Evolutionary conservation across 2,329 filamentous ascomycete species (phyloP).

Genomic region (Penicillium hordei): DNA sequence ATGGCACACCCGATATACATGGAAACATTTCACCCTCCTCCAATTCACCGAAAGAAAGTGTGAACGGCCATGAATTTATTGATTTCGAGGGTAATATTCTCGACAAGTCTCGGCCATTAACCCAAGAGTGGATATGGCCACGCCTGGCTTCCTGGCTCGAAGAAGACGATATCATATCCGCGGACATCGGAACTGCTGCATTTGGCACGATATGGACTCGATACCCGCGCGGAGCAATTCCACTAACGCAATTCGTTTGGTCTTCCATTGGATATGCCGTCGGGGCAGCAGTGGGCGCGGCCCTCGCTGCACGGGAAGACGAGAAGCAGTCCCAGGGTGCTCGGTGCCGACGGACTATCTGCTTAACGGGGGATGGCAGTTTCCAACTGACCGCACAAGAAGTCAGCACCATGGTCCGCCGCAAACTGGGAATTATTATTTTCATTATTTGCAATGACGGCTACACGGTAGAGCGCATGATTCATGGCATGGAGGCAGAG

Average conservation of each 20-base stretch:
- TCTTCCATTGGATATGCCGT: conserved; percentile 63
- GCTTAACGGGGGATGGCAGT: conserved; percentile 83
- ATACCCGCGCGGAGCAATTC: conserved; percentile 68
- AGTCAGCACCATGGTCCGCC: conserved; percentile 74
- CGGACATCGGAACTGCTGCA: conserved; percentile 79
- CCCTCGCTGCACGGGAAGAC: conserved; percentile 67
- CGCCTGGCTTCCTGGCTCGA: conserved; percentile 67
- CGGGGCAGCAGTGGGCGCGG: conserved; percentile 62
- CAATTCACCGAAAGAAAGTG: neutral
- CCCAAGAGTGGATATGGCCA: conserved; percentile 65
- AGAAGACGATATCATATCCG: conserved; percentile 71
- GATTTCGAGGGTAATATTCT: conserved; percentile 48
- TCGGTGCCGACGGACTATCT: conserved; percentile 61
- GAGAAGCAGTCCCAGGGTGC: conserved; percentile 29
- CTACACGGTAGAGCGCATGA: conserved; percentile 81
- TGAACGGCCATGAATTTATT: neutral
- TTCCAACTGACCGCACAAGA: conserved; percentile 82
- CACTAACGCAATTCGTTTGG: conserved; percentile 73
- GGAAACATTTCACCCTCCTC: neutral
- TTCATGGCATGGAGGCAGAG: conserved; percentile 71
- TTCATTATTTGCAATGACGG: conserved; percentile 81
- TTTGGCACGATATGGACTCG: conserved; percentile 79
- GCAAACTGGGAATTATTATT: conserved; percentile 70
- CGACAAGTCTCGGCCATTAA: conserved; percentile 52
- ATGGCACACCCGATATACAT: neutral